Percentiles rank a stretch among this genome's conserved stretches.
Evolutionary conservation across 352 stramenopile species (phyloP).

Genomic region (Phytophthora tentaculata): DNA sequence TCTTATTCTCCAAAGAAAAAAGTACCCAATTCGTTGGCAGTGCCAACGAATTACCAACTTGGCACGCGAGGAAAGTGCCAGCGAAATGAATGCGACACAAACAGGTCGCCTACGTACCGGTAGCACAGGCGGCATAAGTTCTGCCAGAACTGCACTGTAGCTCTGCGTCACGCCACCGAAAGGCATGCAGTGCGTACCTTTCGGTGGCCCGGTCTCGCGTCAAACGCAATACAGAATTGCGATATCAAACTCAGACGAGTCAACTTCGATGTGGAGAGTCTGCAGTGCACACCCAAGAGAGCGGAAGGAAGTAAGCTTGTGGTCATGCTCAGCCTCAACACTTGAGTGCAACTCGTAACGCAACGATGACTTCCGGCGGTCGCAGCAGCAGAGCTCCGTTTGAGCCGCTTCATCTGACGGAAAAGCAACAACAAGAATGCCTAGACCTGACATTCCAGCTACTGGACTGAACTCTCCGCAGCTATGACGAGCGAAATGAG

Average conservation of each 20-base stretch:
- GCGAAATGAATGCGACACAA: background rate
- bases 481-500: conserved; percentile 38
- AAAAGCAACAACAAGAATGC: conserved; percentile 35
- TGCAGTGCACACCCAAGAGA: background rate
- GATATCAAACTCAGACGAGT: conserved; percentile 18
- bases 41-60: no score
- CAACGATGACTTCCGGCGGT: background rate
- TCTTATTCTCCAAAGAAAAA: conserved; percentile 1
- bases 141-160: no score
- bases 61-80: no score
- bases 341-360: conserved; percentile 5
- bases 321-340: background rate
- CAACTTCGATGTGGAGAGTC: conserved; percentile 20
- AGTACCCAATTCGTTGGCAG: no score
- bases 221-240: background rate
- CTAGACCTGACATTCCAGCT: conserved; percentile 40
- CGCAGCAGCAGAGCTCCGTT: conserved; percentile 14
- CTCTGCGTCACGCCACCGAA: no score
- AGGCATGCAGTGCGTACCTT: background rate
- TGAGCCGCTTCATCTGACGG: conserved; percentile 29
- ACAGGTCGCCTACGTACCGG: no score
- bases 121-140: no score
- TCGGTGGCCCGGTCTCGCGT: conserved; percentile 11
- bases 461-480: conserved; percentile 42
- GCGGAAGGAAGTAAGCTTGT: background rate